A percentile compares a stretch with the other conserved stretches of the same genome.
phyloP scores from a whole-genome alignment of 2,329 filamentous ascomycete species.

The Emmonsiellopsis sp. region DNA sequence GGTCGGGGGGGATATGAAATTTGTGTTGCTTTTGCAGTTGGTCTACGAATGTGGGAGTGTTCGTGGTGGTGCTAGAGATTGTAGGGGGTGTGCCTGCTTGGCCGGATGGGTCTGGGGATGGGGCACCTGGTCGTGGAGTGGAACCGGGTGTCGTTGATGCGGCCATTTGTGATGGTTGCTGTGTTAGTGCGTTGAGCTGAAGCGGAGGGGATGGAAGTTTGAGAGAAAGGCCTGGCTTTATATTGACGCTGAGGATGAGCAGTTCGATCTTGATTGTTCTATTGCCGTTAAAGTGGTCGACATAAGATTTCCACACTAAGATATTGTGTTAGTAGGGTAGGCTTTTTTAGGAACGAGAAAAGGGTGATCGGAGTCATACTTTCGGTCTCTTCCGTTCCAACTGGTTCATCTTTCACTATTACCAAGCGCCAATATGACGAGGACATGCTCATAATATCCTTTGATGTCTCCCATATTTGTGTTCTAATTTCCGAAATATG shows the following conservation, averaged over 20 bases:
- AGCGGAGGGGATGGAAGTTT: conserved; percentile 24
- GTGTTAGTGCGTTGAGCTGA: conserved; percentile 23
- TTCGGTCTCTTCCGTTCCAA: conserved; percentile 43
- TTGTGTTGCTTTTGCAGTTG: conserved; percentile 23
- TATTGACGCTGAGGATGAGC: conserved; percentile 25
- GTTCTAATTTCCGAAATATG: conserved; percentile 41
- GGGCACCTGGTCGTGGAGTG: conserved; percentile 28
- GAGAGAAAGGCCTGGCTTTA: conserved; percentile 26
- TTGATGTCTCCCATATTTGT: conserved; percentile 50
- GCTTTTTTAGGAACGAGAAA: background rate
- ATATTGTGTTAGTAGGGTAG: conserved; percentile 12
- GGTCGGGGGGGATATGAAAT: conserved; percentile 29
- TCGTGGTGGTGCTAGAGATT: conserved; percentile 15
- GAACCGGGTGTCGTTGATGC: conserved; percentile 21
- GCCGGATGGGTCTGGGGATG: conserved; percentile 35
- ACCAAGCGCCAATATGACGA: conserved; percentile 48
- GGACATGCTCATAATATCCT: conserved; percentile 43
- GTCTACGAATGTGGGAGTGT: conserved; percentile 5
- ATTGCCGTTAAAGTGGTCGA: conserved; percentile 29
- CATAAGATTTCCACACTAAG: conserved; percentile 28
- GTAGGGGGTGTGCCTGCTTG: conserved; percentile 27
- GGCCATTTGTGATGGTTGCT: conserved; percentile 9
- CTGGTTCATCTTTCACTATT: conserved; percentile 42
- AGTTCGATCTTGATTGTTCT: conserved; percentile 26
- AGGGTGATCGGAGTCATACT: conserved; percentile 20